These are phyloP conservation scores for Aspergillus pseudoterreus DNA, from an alignment of 2,329 filamentous ascomycete genomes.

Conservation along the genomic window DNA sequence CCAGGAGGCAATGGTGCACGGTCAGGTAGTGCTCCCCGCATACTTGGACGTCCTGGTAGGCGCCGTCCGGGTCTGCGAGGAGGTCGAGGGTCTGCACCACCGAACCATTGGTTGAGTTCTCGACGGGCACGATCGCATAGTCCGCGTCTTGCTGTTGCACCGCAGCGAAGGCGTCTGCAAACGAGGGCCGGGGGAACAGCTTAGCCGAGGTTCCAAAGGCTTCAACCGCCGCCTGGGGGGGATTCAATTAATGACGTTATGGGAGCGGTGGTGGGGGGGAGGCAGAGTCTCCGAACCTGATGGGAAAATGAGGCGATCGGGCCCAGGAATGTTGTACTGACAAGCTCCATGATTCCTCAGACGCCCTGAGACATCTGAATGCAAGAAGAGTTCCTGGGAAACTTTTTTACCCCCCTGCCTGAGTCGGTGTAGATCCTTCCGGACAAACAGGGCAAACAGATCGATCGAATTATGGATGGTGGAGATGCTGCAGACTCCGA, in stretches of 20 bases:
- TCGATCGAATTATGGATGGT: constrained; percentile 9
- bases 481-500: background rate
- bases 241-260: constrained; percentile 14
- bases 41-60: constrained; percentile 67
- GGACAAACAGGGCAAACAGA: constrained; percentile 17
- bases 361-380: background rate
- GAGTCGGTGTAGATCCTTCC: background rate
- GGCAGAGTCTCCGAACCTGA: constrained; percentile 49
- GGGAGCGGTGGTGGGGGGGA: constrained; percentile 13
- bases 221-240: constrained; percentile 51
- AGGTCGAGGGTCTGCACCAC: constrained; percentile 88
- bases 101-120: constrained; percentile 92
- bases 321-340: constrained; percentile 55
- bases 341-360: constrained; percentile 16
- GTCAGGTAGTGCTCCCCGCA: constrained; percentile 81
- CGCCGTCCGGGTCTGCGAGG: constrained; percentile 67
- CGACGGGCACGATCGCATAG: constrained; percentile 85
- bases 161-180: constrained; percentile 69
- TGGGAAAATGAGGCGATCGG: constrained; percentile 66
- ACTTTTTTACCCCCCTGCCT: background rate
- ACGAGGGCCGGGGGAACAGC: constrained; percentile 34
- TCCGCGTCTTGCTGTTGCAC: constrained; percentile 64
- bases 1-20: constrained; percentile 84
- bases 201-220: constrained; percentile 41
- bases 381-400: background rate